phyloP scores from a whole-genome alignment of 805 yeast species.

The Ogataea paraovalis region DNA sequence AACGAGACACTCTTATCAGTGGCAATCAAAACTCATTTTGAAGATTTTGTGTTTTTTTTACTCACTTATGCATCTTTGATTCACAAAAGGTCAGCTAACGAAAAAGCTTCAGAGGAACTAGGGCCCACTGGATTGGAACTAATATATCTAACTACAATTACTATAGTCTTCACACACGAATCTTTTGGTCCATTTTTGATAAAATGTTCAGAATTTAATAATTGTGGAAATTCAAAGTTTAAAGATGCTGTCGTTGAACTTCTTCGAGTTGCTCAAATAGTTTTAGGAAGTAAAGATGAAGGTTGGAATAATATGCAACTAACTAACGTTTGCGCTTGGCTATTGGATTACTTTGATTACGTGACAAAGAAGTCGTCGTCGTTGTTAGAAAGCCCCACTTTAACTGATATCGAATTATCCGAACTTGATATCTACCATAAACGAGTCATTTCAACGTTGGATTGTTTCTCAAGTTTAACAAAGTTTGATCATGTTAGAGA shows the following conservation, averaged over 20 bases:
- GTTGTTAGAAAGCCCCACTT: slow-evolving; percentile 15
- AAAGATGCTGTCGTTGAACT: slow-evolving; percentile 12
- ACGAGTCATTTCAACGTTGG: slow-evolving; percentile 29
- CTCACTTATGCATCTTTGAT: background rate
- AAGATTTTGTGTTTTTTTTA: slow-evolving; percentile 5
- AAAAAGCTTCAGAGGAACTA: slow-evolving; percentile 14
- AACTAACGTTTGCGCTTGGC: slow-evolving; percentile 40
- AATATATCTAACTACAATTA: slow-evolving; percentile 22
- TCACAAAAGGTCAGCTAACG: background rate
- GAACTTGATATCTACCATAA: slow-evolving; percentile 15
- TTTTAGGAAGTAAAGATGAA: slow-evolving; percentile 36
- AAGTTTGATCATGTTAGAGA: slow-evolving; percentile 38
- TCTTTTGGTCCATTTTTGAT: slow-evolving; percentile 28
- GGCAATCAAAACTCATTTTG: slow-evolving; percentile 5
- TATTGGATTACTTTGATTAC: slow-evolving; percentile 28
- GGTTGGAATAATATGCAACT: slow-evolving; percentile 38
- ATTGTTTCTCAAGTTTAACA: slow-evolving; percentile 39
- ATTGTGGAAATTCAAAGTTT: background rate
- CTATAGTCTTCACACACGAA: slow-evolving; percentile 29
- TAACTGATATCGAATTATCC: background rate
- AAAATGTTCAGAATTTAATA: background rate
- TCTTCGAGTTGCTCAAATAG: slow-evolving; percentile 31
- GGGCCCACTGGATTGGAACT: slow-evolving; percentile 12
- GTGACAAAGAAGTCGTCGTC: slow-evolving; percentile 15
- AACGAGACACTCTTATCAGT: slow-evolving; percentile 10